phyloP scores from a whole-genome alignment of 805 yeast genomes.

The Kazachstania taianensis region DNA sequence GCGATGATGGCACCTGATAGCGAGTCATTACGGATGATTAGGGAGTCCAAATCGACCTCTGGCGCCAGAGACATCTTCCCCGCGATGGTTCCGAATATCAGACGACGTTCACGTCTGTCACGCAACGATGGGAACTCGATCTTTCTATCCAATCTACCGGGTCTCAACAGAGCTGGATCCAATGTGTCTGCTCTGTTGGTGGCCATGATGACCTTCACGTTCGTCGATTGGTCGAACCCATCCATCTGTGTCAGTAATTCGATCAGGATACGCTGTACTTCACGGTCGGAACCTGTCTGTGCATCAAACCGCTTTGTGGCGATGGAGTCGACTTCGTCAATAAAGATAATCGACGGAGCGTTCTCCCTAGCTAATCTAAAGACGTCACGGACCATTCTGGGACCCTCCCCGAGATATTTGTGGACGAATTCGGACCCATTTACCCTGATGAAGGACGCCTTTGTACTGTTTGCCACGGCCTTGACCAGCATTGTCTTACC shows the following conservation, averaged over 20 bases:
- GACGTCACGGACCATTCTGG: constrained; percentile 98
- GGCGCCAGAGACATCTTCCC: constrained; percentile 97
- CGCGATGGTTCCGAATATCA: constrained; percentile 91
- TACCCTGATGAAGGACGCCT: constrained; percentile 92
- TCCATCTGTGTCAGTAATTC: constrained; percentile 98
- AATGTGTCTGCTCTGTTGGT: constrained; percentile 98
- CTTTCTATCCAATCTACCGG: constrained; percentile 96
- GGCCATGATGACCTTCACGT: constrained; percentile 98
- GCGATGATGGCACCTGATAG: constrained; percentile 96
- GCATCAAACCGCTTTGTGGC: constrained; percentile 99
- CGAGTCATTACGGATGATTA: constrained; percentile 92
- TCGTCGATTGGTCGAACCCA: constrained; percentile 92
- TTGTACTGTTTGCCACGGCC: constrained; percentile 95
- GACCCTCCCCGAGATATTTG: constrained; percentile 97
- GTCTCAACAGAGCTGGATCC: constrained; percentile 96
- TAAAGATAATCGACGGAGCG: constrained; percentile 92
- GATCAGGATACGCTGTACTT: constrained; percentile 93
- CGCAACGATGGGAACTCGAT: constrained; percentile 94
- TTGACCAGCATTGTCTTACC: constrained; percentile 98
- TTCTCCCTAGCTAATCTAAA: constrained; percentile 95
- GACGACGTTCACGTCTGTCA: constrained; percentile 95
- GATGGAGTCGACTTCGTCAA: constrained; percentile 97
- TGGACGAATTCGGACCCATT: constrained; percentile 98
- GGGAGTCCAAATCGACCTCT: constrained; percentile 90
- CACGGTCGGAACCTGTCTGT: constrained; percentile 99